phyloP scores from a whole-genome alignment of 2,329 filamentous ascomycete species.

The Trichoderma pleuroti region DNA sequence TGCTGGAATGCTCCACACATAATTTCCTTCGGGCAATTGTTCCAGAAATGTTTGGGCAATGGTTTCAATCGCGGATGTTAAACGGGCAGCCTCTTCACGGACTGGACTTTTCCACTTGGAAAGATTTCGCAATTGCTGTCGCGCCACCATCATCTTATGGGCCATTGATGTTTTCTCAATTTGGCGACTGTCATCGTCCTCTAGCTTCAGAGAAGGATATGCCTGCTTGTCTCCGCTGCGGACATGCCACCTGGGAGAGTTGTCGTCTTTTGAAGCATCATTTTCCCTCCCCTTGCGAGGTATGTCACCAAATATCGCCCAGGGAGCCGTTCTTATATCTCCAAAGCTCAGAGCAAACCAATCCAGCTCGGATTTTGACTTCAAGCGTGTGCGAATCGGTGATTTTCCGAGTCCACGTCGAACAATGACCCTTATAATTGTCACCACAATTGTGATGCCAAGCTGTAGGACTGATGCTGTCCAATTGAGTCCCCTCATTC shows the following conservation, averaged over 20 bases:
- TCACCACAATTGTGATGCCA: not conserved
- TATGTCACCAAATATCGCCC: not conserved
- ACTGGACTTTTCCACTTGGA: not conserved
- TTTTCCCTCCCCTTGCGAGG: not conserved
- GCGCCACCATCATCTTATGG: not conserved
- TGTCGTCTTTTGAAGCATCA: not conserved
- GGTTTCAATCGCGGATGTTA: constrained; percentile 24
- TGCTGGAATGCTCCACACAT: not conserved
- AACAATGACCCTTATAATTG: not conserved
- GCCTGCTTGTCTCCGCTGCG: not conserved
- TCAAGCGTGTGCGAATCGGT: not conserved
- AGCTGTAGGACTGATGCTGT: constrained; percentile 1
- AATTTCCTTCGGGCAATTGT: accelerated
- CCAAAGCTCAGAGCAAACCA: constrained; percentile 1
- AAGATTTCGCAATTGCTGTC: accelerated
- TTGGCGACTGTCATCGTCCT: accelerated
- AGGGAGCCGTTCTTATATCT: not conserved
- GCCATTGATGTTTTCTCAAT: not conserved
- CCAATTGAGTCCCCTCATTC: constrained; percentile 17
- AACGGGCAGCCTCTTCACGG: constrained; percentile 7
- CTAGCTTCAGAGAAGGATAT: not conserved
- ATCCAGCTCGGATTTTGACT: not conserved
- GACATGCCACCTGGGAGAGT: not conserved
- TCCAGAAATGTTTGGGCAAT: not conserved
- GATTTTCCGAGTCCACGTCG: not conserved